phyloP scores from a whole-genome alignment of 2,329 filamentous ascomycete genomes.

The Diaporthe longicolla region DNA sequence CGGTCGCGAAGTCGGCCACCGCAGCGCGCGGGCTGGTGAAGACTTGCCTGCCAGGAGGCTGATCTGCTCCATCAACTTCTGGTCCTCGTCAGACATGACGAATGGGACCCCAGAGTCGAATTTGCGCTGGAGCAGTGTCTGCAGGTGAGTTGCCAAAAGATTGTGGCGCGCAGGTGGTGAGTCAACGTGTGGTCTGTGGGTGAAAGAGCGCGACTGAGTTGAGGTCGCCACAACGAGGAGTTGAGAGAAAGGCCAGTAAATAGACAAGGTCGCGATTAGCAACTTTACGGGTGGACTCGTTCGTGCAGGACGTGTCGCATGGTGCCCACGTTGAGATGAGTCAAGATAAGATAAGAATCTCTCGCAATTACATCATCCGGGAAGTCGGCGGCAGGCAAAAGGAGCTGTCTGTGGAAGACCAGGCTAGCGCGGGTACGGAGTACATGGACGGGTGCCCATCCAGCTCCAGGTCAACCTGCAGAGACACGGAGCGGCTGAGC shows the following conservation, averaged over 20 bases:
- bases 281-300: not conserved
- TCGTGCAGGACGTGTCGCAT: not conserved
- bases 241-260: not conserved
- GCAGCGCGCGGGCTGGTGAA: not conserved
- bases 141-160: not conserved
- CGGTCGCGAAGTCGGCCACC: not conserved
- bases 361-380: slow-evolving; percentile 7
- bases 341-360: slow-evolving; percentile 5
- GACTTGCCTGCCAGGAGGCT: slow-evolving; percentile 63
- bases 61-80: slow-evolving; percentile 68
- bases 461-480: not conserved
- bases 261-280: no score
- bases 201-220: not conserved
- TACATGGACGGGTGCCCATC: no score
- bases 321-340: not conserved
- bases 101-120: not conserved
- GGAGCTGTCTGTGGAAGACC: not conserved
- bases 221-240: not conserved
- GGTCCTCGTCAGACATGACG: slow-evolving; percentile 64
- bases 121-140: not conserved
- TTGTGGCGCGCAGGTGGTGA: not conserved
- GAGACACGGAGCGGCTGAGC: not conserved
- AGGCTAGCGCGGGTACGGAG: no score
- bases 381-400: not conserved
- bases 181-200: not conserved